These are phyloP conservation scores for Barbatosphaeria neglecta DNA, from an alignment of 495 filamentous ascomycete genomes.

Conservation along the genomic window DNA sequence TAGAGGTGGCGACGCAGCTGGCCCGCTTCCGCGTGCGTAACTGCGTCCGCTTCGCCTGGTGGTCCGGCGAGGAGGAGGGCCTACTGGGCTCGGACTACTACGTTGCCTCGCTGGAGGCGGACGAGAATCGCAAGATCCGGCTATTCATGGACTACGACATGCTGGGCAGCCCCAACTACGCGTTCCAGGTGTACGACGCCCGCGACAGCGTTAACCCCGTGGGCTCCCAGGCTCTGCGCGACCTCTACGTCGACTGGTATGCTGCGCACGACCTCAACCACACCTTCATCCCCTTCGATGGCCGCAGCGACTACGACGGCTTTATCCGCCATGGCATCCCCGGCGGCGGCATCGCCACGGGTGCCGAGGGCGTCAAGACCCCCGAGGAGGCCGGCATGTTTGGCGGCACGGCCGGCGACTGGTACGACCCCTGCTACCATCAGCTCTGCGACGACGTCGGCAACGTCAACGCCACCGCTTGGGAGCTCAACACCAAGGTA, in stretches of 20 bases:
- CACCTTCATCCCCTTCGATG: conserved; percentile 43
- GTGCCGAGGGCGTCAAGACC: conserved; percentile 46
- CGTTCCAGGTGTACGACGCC: conserved; percentile 34
- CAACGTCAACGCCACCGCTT: conserved; percentile 40
- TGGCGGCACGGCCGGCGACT: conserved; percentile 38
- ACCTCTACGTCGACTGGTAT: conserved; percentile 42
- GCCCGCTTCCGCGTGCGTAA: conserved; percentile 40
- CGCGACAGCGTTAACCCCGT: conserved; percentile 19
- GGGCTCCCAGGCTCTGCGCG: conserved; percentile 37
- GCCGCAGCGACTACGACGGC: conserved; percentile 44
- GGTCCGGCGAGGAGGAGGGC: conserved; percentile 46
- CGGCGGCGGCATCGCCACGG: conserved; percentile 49
- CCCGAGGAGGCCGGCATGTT: conserved; percentile 37
- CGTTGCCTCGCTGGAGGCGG: conserved; percentile 30
- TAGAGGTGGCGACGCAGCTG: conserved; percentile 41
- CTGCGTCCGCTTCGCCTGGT: conserved; percentile 47
- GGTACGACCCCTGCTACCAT: conserved; percentile 46
- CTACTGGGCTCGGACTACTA: conserved; percentile 47
- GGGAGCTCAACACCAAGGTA: conserved; percentile 43
- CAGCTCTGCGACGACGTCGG: conserved; percentile 39
- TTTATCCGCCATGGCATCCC: conserved; percentile 44
- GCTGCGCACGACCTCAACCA: conserved; percentile 33
- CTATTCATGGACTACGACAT: conserved; percentile 52
- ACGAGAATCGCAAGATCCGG: conserved; percentile 43
- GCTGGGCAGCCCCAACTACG: conserved; percentile 44